Conservation (phyloP, 1,284 basidiomycete genomes). For the Ganoderma sinense region DNA sequence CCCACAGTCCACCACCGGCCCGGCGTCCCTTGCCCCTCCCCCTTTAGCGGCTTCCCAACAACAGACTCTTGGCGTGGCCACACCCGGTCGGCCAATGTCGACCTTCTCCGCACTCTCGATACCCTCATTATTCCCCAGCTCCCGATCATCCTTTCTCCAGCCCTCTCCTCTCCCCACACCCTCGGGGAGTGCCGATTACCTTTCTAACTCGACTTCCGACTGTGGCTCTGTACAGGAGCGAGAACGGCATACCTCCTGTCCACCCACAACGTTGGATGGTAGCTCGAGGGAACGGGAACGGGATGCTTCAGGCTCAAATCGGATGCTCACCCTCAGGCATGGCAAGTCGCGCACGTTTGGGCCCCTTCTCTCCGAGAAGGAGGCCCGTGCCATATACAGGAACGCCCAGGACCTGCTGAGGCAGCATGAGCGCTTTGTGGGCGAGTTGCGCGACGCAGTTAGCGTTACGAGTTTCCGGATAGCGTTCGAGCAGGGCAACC, state of each 20-base stretch:
- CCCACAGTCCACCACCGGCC: slow-evolving; percentile 1
- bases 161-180: slow-evolving; percentile 26
- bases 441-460: slow-evolving; percentile 63
- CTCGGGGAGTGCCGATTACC: slow-evolving; percentile 23
- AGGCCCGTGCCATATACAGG: slow-evolving; percentile 67
- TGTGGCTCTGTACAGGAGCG: slow-evolving; percentile 18
- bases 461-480: slow-evolving; percentile 53
- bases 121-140: slow-evolving; percentile 35
- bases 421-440: slow-evolving; percentile 77
- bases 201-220: slow-evolving; percentile 19
- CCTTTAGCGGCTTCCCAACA: slow-evolving; percentile 10
- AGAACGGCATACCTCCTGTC: slow-evolving; percentile 27
- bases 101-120: slow-evolving; percentile 38
- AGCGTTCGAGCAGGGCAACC: slow-evolving; percentile 25
- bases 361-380: slow-evolving; percentile 56
- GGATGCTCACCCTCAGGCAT: slow-evolving; percentile 35
- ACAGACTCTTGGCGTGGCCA: slow-evolving; percentile 15
- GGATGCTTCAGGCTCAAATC: slow-evolving; percentile 26
- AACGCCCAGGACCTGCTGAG: slow-evolving; percentile 80
- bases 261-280: slow-evolving; percentile 15
- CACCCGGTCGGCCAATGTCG: slow-evolving; percentile 20
- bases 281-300: slow-evolving; percentile 26
- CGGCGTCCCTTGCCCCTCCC: slow-evolving; percentile 32
- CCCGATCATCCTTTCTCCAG: slow-evolving; percentile 30
- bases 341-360: slow-evolving; percentile 43